Base-by-base conservation (phyloP, 2,329 filamentous ascomycete species). In the Cladosporium sp. region DNA sequence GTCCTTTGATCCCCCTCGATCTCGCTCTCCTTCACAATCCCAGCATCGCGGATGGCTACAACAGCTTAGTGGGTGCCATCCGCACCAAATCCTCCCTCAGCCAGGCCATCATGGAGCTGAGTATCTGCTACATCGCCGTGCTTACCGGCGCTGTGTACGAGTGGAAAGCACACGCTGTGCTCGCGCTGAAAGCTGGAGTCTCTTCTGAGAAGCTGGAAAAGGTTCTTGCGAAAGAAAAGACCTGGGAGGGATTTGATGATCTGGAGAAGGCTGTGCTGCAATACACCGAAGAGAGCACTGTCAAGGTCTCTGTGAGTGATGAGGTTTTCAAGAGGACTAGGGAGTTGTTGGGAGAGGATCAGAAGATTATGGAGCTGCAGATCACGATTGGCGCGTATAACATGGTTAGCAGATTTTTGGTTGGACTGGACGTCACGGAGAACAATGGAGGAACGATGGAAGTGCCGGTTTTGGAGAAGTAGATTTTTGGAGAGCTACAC, bases 21-120 rank as follows among this genome's bases (percentile, higher is more conserved):
- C 85, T 92, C 2, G 83, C 91, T 1, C 86, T 94, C 1, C 84
- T 94, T 14, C 91, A 94, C 80, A 86, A 88, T 24, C 90, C 90
- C 1, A 80, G 88, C 21, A 85, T 94, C 1, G 91, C 91, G 18
- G 88, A 92, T 78, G 91, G 91, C 62, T 91, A 89, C 88, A 91
- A 91, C 80, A 79, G 81, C 14, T 89, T 91, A 76, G 83, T 91
- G 12, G 88, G 88, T 67, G 76, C 76, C 58, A 78, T 79, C 44
- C 74, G 78, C 51, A 73, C 74, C 41, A 71, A 76, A 64, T 75
- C 75, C 4, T 73, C 72, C 26, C 72, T 78, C 30, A 68, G 72
- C 10, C 70, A 70, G 26, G 71, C 71, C 11, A 65, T 77, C 18
- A 72, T 74, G 51, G 77, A 78, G 66, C 68, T 77, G 21, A 74